Evolutionary conservation across 768 basidiomycete species (phyloP).

Genomic region (Coprinopsis marcescibilis): DNA sequence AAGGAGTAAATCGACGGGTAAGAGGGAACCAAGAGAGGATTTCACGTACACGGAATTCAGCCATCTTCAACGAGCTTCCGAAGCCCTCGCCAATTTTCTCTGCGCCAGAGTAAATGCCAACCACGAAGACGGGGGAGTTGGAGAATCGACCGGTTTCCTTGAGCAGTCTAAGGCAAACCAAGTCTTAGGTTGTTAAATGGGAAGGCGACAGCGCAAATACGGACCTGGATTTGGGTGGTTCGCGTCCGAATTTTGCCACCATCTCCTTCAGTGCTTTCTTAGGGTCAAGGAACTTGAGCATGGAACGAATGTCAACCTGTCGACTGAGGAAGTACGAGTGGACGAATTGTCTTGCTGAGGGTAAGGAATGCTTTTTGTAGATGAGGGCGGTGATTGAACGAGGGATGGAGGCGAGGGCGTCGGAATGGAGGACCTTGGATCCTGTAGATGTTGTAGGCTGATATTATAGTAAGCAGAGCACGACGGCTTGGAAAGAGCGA

Average conservation of each 20-base stretch:
- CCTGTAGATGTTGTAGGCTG: slow-evolving; percentile 44
- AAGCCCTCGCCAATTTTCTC: slow-evolving; percentile 93
- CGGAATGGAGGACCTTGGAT: slow-evolving; percentile 63
- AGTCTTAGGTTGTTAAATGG: neutral
- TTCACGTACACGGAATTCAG: slow-evolving; percentile 75
- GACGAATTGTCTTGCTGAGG: slow-evolving; percentile 81
- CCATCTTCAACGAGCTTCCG: slow-evolving; percentile 90
- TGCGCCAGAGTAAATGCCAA: slow-evolving; percentile 83
- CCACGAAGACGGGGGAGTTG: slow-evolving; percentile 89
- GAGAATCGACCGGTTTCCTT: slow-evolving; percentile 91
- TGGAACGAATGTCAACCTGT: slow-evolving; percentile 60
- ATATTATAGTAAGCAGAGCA: slow-evolving; percentile 4
- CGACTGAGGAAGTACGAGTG: slow-evolving; percentile 87
- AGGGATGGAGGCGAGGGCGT: slow-evolving; percentile 84
- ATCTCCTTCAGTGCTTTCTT: slow-evolving; percentile 67
- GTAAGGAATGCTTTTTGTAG: slow-evolving; percentile 82
- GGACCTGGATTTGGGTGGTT: slow-evolving; percentile 65
- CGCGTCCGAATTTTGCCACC: slow-evolving; percentile 65
- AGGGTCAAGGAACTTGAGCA: slow-evolving; percentile 33
- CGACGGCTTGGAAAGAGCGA: neutral
- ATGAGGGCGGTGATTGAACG: slow-evolving; percentile 84
- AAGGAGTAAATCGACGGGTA: slow-evolving; percentile 6
- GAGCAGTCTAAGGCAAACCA: slow-evolving; percentile 51
- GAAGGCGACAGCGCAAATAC: slow-evolving; percentile 22
- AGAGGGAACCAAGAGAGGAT: slow-evolving; percentile 1